phyloP scores from a whole-genome alignment of 208 protist genomes.

The Phytomonas francai region DNA sequence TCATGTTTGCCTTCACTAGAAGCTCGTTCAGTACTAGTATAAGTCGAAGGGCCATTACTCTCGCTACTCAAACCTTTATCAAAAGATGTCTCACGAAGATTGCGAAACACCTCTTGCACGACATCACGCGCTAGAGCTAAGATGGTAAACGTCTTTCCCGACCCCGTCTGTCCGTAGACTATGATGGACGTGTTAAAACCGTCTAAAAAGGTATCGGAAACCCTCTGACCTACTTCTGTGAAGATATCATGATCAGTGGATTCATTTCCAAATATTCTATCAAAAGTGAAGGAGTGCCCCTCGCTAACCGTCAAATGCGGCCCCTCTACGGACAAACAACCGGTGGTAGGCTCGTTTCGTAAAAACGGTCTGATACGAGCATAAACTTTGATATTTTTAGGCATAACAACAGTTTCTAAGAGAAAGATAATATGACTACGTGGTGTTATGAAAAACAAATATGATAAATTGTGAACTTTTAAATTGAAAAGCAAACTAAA shows the following conservation, averaged over 20 bases:
- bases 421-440: not conserved
- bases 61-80: conserved; percentile 5
- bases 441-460: conserved; percentile 8
- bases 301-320: conserved; percentile 85
- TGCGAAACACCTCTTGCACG: conserved; percentile 79
- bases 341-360: conserved; percentile 40
- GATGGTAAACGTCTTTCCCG: conserved; percentile 95
- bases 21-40: not conserved
- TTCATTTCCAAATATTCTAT: conserved; percentile 74
- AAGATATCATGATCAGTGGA: conserved; percentile 65
- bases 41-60: not conserved
- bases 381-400: conserved; percentile 72
- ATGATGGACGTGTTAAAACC: conserved; percentile 91
- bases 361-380: conserved; percentile 87
- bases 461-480: conserved; percentile 6
- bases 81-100: conserved; percentile 37
- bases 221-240: conserved; percentile 51
- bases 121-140: conserved; percentile 47
- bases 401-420: conserved; percentile 14
- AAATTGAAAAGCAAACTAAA: conserved; percentile 11
- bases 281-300: conserved; percentile 84
- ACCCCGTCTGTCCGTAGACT: conserved; percentile 93
- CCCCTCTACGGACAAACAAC: conserved; percentile 37
- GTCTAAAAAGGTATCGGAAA: conserved; percentile 71
- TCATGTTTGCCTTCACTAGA: not conserved